Conservation (phyloP, 306 rosid species). For the Begonia loranthoides region DNA sequence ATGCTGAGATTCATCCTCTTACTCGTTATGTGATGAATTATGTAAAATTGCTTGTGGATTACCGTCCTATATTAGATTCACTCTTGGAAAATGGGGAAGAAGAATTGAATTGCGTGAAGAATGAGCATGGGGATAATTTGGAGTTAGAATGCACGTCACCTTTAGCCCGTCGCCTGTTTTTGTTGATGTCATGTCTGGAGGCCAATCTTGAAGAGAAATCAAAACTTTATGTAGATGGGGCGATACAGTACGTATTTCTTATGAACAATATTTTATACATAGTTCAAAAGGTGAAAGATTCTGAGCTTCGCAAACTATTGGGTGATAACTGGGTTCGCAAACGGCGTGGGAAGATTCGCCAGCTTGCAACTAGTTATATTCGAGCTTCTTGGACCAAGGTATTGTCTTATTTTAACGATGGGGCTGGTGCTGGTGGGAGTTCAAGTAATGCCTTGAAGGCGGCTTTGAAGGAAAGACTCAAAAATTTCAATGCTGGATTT, state of each 20-base stretch:
- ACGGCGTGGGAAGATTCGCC: constrained; percentile 77
- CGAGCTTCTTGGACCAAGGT: constrained; percentile 92
- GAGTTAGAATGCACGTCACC: constrained; percentile 46
- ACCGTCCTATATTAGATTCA: constrained; percentile 45
- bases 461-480: constrained; percentile 91
- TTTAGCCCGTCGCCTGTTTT: constrained; percentile 36
- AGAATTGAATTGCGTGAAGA: constrained; percentile 14
- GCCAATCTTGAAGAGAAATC: constrained; percentile 68
- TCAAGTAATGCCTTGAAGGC: constrained; percentile 60
- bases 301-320: constrained; percentile 59
- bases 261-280: constrained; percentile 77
- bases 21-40: constrained; percentile 95
- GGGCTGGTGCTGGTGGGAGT: constrained; percentile 69
- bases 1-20: constrained; percentile 83
- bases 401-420: constrained; percentile 72
- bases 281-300: constrained; percentile 77
- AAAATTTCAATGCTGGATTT: constrained; percentile 75
- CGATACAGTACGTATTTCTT: constrained; percentile 63
- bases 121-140: constrained; percentile 28
- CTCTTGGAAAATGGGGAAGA: constrained; percentile 42
- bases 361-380: constrained; percentile 73
- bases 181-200: constrained; percentile 57
- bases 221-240: constrained; percentile 59
- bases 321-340: constrained; percentile 85
- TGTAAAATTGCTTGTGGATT: constrained; percentile 78